Base-by-base conservation (phyloP, 768 basidiomycete species). In the Agaricus blazei region DNA sequence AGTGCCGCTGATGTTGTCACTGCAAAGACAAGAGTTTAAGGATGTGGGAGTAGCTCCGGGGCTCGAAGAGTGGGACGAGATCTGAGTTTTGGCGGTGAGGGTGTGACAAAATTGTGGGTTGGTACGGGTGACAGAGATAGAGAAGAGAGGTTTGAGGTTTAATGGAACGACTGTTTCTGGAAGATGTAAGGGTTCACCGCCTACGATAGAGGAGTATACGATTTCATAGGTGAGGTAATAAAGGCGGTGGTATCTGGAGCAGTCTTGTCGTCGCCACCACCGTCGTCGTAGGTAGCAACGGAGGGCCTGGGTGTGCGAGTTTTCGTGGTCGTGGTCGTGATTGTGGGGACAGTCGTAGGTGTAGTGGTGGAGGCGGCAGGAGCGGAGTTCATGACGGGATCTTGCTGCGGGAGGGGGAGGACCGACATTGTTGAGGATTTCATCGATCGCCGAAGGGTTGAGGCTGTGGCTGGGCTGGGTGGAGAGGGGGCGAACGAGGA, bases 381-480 rank as follows among this genome's bases (percentile, higher is more conserved):
- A 27, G 14, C n/a, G n/a, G n/a, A n/a, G n/a, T n/a, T n/a, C n/a
- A 1, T 19, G 19, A 45, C 19, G 60, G 49, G 41, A 12, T 51
- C 37, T 45, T 48, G 47, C 24, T 31, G 15, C 58, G 52, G 44
- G 57, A 48, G 34, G 52, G 58, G 62, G 54, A 19, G 68, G 58
- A 29, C 76, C 83, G 62, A 75, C 74, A 51, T 70, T 71, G 58
- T 78, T 75, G 19, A 19, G 19, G 19, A 19, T 19, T 19, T 93
- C 90, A 60, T 93, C 90, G n/a, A 93, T 64, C 38, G 70, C 68
- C 58, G 73, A 70, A 56, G 72, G 65, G 63, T 72, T 80, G 62
- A 84, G 75, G 52, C 88, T 90, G 67, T 91, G 91, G 63, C 83
- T 88, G 80, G 85, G 80, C 52, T 77, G 67, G 58, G 75, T 84